A percentile compares a stretch with the other conserved stretches of the same genome.
Conservation (phyloP, 73 alveolate genomes). For the Paramecium sexaurelia region DNA sequence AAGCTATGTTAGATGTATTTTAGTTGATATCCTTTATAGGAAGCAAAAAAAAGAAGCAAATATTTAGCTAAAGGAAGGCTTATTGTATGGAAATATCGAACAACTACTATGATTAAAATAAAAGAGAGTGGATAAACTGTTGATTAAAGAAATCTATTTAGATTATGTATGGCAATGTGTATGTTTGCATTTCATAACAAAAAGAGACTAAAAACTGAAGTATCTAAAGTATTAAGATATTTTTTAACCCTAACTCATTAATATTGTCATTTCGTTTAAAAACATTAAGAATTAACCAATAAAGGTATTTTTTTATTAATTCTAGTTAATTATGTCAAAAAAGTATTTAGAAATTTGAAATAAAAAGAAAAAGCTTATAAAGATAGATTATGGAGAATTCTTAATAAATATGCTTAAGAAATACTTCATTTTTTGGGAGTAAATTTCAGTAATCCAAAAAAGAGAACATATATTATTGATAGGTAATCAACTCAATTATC, state of each 20-base stretch:
- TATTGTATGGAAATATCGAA: slow-evolving; percentile 30
- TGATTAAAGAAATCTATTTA: neutral
- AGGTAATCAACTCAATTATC: neutral
- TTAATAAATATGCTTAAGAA: neutral
- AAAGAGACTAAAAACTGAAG: neutral
- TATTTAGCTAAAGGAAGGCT: slow-evolving; percentile 13
- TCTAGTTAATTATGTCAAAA: slow-evolving; percentile 44
- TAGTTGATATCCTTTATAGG: neutral
- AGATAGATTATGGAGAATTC: slow-evolving; percentile 24
- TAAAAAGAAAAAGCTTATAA: slow-evolving; percentile 48
- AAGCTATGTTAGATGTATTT: neutral
- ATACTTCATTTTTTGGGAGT: neutral
- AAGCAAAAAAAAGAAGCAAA: slow-evolving; percentile 10
- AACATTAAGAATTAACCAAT: neutral
- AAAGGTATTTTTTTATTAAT: neutral
- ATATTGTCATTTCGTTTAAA: neutral
- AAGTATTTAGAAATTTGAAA: slow-evolving; percentile 15
- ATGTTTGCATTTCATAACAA: neutral
- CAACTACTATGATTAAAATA: slow-evolving; percentile 14
- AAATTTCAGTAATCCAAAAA: neutral
- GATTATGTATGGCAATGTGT: neutral
- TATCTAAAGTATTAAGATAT: neutral
- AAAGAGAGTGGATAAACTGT: slow-evolving; percentile 35
- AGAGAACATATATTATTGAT: neutral
- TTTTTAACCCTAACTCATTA: slow-evolving; percentile 10